A percentile compares a stretch with the other conserved stretches of the same genome.
These are phyloP conservation scores for Colletotrichum lini DNA, from an alignment of 2,329 filamentous ascomycete genomes.

Conservation along the genomic window DNA sequence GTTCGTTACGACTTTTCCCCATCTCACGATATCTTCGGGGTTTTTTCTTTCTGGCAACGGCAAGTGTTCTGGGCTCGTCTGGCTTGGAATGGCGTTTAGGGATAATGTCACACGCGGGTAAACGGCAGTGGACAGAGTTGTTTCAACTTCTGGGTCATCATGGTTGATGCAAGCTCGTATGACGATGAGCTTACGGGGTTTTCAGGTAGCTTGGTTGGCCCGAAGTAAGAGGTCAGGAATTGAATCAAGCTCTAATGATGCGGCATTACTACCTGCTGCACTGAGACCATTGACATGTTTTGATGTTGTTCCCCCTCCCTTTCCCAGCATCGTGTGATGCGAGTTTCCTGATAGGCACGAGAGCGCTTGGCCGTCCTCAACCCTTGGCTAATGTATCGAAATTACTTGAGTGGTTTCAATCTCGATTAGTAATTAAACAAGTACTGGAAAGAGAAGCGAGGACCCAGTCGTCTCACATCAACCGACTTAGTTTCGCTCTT, in stretches of 20 bases:
- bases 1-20: too few species aligned
- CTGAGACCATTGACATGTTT: too few species aligned
- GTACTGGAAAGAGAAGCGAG: too few species aligned
- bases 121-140: background rate
- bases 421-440: too few species aligned
- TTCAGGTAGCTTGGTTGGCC: background rate
- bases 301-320: too few species aligned
- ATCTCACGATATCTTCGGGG: background rate
- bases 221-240: background rate
- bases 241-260: background rate
- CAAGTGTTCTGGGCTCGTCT: background rate
- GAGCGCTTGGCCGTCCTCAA: too few species aligned
- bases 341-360: fast-evolving
- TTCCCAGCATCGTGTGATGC: background rate
- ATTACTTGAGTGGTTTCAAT: too few species aligned
- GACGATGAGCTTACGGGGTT: background rate
- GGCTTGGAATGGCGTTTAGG: background rate
- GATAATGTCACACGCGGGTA: background rate
- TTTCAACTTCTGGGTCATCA: background rate
- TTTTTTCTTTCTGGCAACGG: background rate
- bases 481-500: too few species aligned
- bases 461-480: background rate
- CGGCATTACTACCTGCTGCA: fast-evolving
- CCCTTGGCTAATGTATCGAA: too few species aligned
- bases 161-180: background rate